These are phyloP conservation scores for Aureobasidium melanogenum DNA, from an alignment of 2,329 filamentous ascomycete genomes.

Conservation along the genomic window DNA sequence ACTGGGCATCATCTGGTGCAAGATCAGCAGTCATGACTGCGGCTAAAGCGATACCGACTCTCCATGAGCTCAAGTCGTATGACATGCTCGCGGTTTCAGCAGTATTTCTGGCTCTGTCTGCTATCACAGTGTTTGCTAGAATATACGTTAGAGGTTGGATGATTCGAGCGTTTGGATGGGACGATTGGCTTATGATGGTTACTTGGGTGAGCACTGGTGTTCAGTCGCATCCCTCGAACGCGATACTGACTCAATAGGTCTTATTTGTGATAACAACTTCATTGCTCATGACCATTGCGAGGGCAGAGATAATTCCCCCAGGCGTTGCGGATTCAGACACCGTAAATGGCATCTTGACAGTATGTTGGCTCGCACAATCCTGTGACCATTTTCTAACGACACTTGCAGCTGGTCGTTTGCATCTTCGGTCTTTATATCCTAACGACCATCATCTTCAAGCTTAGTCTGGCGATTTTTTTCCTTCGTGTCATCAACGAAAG, in stretches of 20 bases:
- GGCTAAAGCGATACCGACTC: background rate
- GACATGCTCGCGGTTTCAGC: background rate
- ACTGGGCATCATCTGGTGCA: background rate
- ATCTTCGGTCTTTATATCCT: constrained; percentile 32
- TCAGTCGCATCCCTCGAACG: too few species aligned
- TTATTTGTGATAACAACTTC: background rate
- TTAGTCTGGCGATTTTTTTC: constrained; percentile 39
- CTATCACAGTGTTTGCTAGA: constrained; percentile 30
- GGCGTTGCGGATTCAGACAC: background rate
- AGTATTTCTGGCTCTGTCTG: constrained; percentile 28
- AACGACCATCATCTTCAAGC: constrained; percentile 35
- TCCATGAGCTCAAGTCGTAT: constrained; percentile 7
- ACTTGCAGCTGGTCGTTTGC: constrained; percentile 20
- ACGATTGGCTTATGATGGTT: constrained; percentile 34
- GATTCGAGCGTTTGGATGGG: constrained; percentile 35
- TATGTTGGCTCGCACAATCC: background rate
- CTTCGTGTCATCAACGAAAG: constrained; percentile 31
- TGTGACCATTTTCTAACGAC: background rate
- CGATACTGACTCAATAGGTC: background rate
- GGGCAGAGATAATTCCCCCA: background rate
- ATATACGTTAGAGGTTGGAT: constrained; percentile 32
- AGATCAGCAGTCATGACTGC: background rate
- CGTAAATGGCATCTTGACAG: background rate
- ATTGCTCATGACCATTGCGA: background rate
- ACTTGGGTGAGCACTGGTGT: constrained; percentile 25